A percentile compares a stretch with the other conserved stretches of the same genome.
These are phyloP conservation scores for Chaetomium olivaceum DNA, from an alignment of 2,329 filamentous ascomycete genomes.

Conservation along the genomic window DNA sequence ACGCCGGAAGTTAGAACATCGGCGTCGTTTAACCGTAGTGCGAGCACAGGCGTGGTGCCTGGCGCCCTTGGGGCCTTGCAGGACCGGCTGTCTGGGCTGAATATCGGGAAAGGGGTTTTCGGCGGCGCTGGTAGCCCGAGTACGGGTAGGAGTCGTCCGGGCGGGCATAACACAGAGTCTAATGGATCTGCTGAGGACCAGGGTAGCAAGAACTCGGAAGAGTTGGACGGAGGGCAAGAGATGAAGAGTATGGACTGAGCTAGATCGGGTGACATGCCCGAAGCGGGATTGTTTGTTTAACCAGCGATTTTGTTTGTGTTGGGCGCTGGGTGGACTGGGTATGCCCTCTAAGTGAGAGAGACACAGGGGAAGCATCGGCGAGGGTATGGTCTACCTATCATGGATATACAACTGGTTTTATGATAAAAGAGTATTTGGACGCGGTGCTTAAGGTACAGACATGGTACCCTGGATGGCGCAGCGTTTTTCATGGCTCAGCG, in stretches of 20 bases:
- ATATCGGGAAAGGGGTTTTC: conserved; percentile 47
- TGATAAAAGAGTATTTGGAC: neutral
- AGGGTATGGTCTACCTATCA: neutral
- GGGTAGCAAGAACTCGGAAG: conserved; percentile 4
- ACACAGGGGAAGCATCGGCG: neutral
- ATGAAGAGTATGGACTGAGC: conserved; percentile 32
- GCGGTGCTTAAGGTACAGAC: no score
- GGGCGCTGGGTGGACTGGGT: neutral
- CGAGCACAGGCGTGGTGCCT: conserved; percentile 46
- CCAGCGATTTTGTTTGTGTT: conserved; percentile 4
- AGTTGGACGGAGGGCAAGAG: conserved; percentile 28
- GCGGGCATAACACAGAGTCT: conserved; percentile 11
- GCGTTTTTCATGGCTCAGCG: no score
- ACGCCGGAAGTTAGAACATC: conserved; percentile 43
- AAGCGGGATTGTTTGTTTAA: neutral
- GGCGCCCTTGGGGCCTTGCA: conserved; percentile 49
- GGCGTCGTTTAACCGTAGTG: conserved; percentile 46
- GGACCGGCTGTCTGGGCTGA: conserved; percentile 51
- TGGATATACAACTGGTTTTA: conserved; percentile 3
- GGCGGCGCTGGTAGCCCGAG: conserved; percentile 22
- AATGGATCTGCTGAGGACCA: neutral
- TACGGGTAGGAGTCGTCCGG: conserved; percentile 21
- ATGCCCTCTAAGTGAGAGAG: neutral
- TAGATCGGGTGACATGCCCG: conserved; percentile 14
- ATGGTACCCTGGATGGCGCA: no score